Evolutionary conservation across 2,329 filamentous ascomycete genomes (phyloP), one percentile per base, ranked within the genome.

Genomic region (Neonectria punicea): DNA sequence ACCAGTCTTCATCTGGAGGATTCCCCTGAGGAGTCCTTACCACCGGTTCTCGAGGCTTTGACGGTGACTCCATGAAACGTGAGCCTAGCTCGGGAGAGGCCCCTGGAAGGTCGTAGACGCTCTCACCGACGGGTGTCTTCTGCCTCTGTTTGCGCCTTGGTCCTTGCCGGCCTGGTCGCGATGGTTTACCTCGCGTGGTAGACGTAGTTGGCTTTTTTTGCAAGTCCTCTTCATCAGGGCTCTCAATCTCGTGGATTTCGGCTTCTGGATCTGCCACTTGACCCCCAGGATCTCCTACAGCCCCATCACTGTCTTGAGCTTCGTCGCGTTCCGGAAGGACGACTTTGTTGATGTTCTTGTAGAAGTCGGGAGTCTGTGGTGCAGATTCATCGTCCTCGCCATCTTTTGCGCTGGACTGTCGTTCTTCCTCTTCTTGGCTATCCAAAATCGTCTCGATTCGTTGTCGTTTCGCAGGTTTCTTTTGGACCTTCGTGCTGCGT

Each of bases 1-100:
- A 44, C n/a, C 22, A 41, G 25, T 32, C 34, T 22, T 50, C 36
- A 14, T 18, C 14, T 20, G 36, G 11, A 5, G 10, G 25, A 9
- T 14, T 14, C 10, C 25, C 30, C 32, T 20, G 22, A 10, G 44
- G 20, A 34, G 49, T 3, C 13, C 47, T 36, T 22, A 18, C 46
- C 41, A 59, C 58, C 11, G 41, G 30, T 28, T 63, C 18, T 39
- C 18, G 30, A 30, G 44, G 60, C 3, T 30, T 43, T 32, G 14
- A 16, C 14, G 58, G 61, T 41, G 20, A 58, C 53, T 6, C 30
- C 46, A 11, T 39, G 18, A 14, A 43, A 34, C 9, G 25, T 32
- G 65, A 57, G 25, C 67, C 69, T 3, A 66, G 61, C 2, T 72
- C 71, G 22, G 55, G 66, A 36, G 69, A 71, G 16, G 10, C 53